Evolutionary conservation across 495 filamentous ascomycete genomes (phyloP).

Genomic region (Aspergillus diversus): DNA sequence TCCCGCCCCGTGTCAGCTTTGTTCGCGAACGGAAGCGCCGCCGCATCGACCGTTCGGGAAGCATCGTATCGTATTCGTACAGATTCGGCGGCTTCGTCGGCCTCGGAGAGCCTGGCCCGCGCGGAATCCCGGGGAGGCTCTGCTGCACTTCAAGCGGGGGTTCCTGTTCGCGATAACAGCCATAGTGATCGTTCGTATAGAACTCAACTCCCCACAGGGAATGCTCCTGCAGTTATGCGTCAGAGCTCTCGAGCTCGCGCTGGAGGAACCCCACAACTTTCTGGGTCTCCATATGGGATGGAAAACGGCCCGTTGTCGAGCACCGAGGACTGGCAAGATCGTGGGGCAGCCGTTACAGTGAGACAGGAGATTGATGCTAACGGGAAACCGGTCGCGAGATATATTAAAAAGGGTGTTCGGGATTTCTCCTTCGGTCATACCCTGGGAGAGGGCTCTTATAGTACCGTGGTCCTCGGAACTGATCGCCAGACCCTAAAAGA

Average conservation of each 20-base stretch:
- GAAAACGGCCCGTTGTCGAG: slow-evolving; percentile 69
- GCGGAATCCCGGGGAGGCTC: slow-evolving; percentile 65
- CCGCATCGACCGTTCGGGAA: slow-evolving; percentile 47
- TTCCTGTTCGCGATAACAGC: slow-evolving; percentile 69
- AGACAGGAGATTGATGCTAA: slow-evolving; percentile 80
- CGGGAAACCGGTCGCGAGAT: slow-evolving; percentile 77
- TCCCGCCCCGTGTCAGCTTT: slow-evolving; percentile 59
- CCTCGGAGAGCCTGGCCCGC: slow-evolving; percentile 57
- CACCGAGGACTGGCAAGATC: slow-evolving; percentile 95
- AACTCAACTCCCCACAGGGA: slow-evolving; percentile 56
- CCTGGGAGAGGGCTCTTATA: slow-evolving; percentile 96
- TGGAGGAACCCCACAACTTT: slow-evolving; percentile 58
- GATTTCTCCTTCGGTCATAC: slow-evolving; percentile 95
- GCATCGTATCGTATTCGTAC: slow-evolving; percentile 60
- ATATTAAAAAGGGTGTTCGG: slow-evolving; percentile 94
- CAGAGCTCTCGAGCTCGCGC: slow-evolving; percentile 49
- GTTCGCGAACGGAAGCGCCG: slow-evolving; percentile 52
- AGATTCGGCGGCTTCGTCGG: slow-evolving; percentile 66
- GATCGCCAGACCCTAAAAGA: slow-evolving; percentile 95
- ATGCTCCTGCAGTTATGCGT: slow-evolving; percentile 56
- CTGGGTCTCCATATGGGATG: slow-evolving; percentile 57
- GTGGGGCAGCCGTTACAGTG: slow-evolving; percentile 79
- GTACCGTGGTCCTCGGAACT: slow-evolving; percentile 91
- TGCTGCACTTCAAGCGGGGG: slow-evolving; percentile 62
- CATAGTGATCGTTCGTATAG: slow-evolving; percentile 70